phyloP scores from a whole-genome alignment of 441 rosid species.

The Gossypium lobatum region DNA sequence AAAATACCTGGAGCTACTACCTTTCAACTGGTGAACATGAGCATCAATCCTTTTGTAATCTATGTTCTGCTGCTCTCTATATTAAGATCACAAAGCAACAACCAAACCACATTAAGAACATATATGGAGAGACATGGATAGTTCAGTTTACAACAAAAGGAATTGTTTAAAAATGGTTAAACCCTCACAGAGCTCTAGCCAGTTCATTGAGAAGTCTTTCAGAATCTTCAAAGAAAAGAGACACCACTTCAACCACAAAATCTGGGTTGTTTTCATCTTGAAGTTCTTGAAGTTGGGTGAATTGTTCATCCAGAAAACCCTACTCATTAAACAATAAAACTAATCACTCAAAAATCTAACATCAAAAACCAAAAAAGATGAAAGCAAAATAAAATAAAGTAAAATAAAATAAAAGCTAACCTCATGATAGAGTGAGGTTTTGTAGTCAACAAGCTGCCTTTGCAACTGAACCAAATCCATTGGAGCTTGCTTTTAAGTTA shows the following conservation, averaged over 20 bases:
- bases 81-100: neutral
- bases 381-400: neutral
- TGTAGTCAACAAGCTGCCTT: slow-evolving; percentile 40
- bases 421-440: slow-evolving; percentile 41
- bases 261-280: slow-evolving; percentile 74
- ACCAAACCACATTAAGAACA: neutral
- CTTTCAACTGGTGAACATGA: slow-evolving; percentile 66
- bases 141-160: neutral
- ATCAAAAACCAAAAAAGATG: neutral
- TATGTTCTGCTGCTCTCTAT: slow-evolving; percentile 39
- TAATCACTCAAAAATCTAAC: slow-evolving; percentile 7
- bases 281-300: slow-evolving; percentile 51
- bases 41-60: slow-evolving; percentile 55
- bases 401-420: slow-evolving; percentile 20
- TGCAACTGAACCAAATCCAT: slow-evolving; percentile 49
- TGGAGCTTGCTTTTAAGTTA: slow-evolving; percentile 11
- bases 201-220: slow-evolving; percentile 57
- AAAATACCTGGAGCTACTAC: slow-evolving; percentile 70
- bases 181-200: slow-evolving; percentile 42
- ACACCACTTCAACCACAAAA: slow-evolving; percentile 60
- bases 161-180: neutral
- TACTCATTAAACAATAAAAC: slow-evolving; percentile 18
- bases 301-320: slow-evolving; percentile 63
- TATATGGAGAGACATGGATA: neutral
- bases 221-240: slow-evolving; percentile 59